phyloP scores from a whole-genome alignment of 768 basidiomycete genomes.

The Neoboletus subvelutipes region DNA sequence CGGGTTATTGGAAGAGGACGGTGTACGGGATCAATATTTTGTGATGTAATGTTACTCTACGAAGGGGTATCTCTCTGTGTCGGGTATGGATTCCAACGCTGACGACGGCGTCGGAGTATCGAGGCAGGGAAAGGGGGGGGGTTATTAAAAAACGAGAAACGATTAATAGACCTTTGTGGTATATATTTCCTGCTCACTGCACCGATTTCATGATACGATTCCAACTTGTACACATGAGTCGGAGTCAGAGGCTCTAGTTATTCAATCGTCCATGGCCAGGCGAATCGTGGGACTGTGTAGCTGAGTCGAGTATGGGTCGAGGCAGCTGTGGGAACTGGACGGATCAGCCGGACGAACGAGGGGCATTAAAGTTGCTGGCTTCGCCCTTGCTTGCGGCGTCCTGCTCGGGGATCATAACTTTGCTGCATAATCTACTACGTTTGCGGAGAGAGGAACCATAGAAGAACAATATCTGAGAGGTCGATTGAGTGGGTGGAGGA shows the following conservation, averaged over 20 bases:
- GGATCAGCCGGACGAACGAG: conserved; percentile 1
- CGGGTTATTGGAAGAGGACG: neutral
- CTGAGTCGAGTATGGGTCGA: neutral
- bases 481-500: neutral
- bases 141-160: neutral
- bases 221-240: neutral
- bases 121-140: neutral
- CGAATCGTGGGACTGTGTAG: conserved; percentile 1
- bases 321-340: neutral
- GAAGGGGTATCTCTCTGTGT: neutral
- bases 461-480: conserved; percentile 29
- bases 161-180: neutral
- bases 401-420: conserved; percentile 9
- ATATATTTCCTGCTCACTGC: neutral
- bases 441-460: conserved; percentile 31
- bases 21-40: neutral
- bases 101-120: neutral
- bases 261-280: conserved; percentile 10
- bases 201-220: conserved; percentile 6
- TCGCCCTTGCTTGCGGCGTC: neutral
- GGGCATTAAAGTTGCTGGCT: neutral
- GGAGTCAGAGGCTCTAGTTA: neutral
- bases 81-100: neutral
- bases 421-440: conserved; percentile 22
- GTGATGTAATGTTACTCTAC: neutral